These are phyloP conservation scores for Ustilaginoidea virens DNA, from an alignment of 2,329 filamentous ascomycete species.

Conservation along the genomic window DNA sequence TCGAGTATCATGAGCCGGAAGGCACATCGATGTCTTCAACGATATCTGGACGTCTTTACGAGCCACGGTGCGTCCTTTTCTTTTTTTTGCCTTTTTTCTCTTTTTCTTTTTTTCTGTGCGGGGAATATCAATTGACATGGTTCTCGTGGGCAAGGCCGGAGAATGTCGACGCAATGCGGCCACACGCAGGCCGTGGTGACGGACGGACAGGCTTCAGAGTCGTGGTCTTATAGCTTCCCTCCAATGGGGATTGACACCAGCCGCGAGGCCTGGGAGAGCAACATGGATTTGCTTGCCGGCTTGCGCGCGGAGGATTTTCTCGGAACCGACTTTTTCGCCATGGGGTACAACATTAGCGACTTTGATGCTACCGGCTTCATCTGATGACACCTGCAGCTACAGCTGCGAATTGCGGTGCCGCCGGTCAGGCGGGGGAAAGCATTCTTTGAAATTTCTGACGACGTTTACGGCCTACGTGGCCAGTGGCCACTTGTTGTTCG, in stretches of 20 bases:
- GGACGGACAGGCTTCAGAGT: not conserved
- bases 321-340: constrained; percentile 4
- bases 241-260: not conserved
- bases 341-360: constrained; percentile 8
- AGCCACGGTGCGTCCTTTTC: constrained; percentile 4
- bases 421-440: too few species aligned
- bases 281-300: constrained; percentile 7
- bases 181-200: too few species aligned
- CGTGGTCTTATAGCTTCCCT: not conserved
- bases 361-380: constrained; percentile 9
- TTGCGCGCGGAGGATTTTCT: constrained; percentile 4
- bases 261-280: not conserved
- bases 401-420: too few species aligned
- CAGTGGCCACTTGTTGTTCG: too few species aligned
- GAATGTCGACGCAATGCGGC: too few species aligned
- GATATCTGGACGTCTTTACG: constrained; percentile 7
- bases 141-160: too few species aligned
- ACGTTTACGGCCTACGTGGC: too few species aligned
- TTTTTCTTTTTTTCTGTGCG: too few species aligned
- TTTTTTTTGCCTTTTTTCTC: too few species aligned
- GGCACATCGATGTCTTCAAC: constrained; percentile 10
- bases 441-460: too few species aligned
- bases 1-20: constrained; percentile 11
- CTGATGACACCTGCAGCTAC: too few species aligned
- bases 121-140: too few species aligned